Conservation (phyloP, 2,329 filamentous ascomycete species). For the Ceratocystis albifundus region DNA sequence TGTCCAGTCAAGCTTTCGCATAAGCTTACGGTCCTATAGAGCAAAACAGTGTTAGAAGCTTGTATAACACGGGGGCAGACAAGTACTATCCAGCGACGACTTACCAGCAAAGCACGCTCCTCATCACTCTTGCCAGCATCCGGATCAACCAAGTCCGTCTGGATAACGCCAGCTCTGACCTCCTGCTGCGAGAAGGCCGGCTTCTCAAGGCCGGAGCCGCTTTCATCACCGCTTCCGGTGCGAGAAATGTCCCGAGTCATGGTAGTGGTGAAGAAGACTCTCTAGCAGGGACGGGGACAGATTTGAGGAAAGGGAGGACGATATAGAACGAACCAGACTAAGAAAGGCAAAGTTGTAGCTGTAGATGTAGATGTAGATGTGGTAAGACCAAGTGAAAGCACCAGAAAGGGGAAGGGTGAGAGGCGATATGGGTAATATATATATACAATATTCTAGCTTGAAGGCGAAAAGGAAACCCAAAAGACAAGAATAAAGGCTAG, state of each 20-base stretch:
- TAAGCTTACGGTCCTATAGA: constrained; percentile 46
- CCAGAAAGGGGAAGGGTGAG: not conserved
- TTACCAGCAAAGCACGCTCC: constrained; percentile 50
- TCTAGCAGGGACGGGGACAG: not conserved
- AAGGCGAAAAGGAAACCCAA: not conserved
- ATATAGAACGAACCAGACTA: not conserved
- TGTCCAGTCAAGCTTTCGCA: constrained; percentile 50
- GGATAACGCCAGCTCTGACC: not conserved
- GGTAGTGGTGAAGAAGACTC: constrained; percentile 3
- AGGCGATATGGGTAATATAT: not conserved
- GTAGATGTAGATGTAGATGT: no score
- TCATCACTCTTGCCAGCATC: constrained; percentile 54
- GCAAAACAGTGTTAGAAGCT: not conserved
- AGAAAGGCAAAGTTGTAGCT: not conserved
- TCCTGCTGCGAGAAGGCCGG: constrained; percentile 15
- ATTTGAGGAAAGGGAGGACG: not conserved
- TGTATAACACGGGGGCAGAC: not conserved
- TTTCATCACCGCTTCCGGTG: constrained; percentile 19
- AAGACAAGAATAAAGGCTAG: not conserved
- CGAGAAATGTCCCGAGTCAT: constrained; percentile 17
- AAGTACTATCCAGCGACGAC: constrained; percentile 26
- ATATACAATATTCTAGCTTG: not conserved
- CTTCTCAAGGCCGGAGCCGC: constrained; percentile 19
- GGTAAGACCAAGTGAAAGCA: not conserved
- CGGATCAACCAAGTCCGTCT: constrained; percentile 28